Evolutionary conservation across 1,284 basidiomycete species (phyloP).

Genomic region (Pterula multifida): DNA sequence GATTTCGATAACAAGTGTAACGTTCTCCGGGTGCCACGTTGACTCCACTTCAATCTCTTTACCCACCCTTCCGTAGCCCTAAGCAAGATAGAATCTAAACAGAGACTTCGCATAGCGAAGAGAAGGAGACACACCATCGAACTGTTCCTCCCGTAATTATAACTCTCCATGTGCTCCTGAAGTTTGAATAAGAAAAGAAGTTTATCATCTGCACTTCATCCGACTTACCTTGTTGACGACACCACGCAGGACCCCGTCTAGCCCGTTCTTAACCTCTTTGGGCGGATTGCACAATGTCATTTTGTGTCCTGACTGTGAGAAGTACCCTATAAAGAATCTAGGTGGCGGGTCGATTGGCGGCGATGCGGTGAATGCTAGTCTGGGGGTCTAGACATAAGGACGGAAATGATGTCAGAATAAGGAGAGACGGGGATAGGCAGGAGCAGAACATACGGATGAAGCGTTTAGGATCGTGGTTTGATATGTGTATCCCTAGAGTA

Average conservation of each 20-base stretch:
- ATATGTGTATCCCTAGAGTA: background rate
- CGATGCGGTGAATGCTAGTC: background rate
- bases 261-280: background rate
- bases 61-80: conserved; percentile 1
- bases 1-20: background rate
- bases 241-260: background rate
- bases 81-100: background rate
- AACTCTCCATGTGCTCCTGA: background rate
- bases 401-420: background rate
- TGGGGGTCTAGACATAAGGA: background rate
- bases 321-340: background rate
- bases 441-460: background rate
- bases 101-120: background rate
- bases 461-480: background rate
- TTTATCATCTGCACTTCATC: background rate
- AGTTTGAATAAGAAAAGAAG: background rate
- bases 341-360: background rate
- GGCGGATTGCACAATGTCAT: background rate
- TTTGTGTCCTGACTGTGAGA: conserved; percentile 1
- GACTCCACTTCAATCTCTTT: background rate
- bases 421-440: background rate
- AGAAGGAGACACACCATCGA: background rate
- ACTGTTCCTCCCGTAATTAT: background rate
- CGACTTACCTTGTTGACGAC: background rate
- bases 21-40: background rate